A percentile compares a stretch with the other conserved stretches of the same genome.
phyloP scores from a whole-genome alignment of 169 alveolate genomes.

The Eimeria acervulina region DNA sequence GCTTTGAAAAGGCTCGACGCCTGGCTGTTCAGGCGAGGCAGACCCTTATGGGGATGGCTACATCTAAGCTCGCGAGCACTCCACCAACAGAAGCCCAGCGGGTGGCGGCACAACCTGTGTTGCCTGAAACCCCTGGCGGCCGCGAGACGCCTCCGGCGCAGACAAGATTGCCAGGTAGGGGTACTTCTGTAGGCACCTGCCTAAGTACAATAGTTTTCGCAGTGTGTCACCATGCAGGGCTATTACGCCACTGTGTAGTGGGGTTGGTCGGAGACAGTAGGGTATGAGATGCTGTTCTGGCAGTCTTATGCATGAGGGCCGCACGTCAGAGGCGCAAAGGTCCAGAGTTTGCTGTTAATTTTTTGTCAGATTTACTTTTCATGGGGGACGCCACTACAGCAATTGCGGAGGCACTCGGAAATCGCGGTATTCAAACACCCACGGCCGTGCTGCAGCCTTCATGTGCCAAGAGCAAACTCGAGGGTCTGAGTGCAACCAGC shows the following conservation, averaged over 20 bases:
- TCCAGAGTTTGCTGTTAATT: background rate
- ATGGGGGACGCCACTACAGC: constrained; percentile 69
- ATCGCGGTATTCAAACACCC: constrained; percentile 54
- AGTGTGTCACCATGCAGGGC: background rate
- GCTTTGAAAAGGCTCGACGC: constrained; percentile 80
- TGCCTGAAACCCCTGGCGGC: constrained; percentile 39
- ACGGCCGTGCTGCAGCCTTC: constrained; percentile 64
- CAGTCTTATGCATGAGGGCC: background rate
- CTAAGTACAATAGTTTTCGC: background rate
- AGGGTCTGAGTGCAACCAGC: constrained; percentile 32
- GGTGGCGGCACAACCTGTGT: constrained; percentile 55
- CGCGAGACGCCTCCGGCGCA: constrained; percentile 49
- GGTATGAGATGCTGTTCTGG: background rate
- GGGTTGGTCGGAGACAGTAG: background rate
- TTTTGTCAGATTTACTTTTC: constrained; percentile 52
- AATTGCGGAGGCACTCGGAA: constrained; percentile 72
- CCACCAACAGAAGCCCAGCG: constrained; percentile 42
- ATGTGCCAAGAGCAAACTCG: constrained; percentile 48
- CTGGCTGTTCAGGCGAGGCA: constrained; percentile 79
- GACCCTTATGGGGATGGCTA: constrained; percentile 71
- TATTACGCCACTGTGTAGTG: background rate
- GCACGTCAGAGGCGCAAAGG: background rate
- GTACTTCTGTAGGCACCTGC: background rate
- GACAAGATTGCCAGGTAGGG: constrained; percentile 57
- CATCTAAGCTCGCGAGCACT: constrained; percentile 12